Percentiles rank a stretch among this genome's conserved stretches.
phyloP scores from a whole-genome alignment of 768 basidiomycete species.

The Pilatotrama ljubarskyi region DNA sequence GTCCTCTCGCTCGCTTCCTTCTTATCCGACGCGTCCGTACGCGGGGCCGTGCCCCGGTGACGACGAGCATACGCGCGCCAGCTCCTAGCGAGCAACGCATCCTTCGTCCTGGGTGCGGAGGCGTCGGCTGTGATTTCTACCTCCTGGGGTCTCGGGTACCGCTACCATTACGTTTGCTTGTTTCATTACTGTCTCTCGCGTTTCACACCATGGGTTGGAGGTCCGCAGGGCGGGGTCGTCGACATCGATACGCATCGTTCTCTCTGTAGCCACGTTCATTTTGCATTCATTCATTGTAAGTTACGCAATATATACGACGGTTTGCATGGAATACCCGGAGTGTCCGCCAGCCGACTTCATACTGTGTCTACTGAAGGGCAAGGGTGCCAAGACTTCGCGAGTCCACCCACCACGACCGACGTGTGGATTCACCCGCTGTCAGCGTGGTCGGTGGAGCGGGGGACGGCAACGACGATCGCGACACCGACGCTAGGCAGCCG shows the following conservation, averaged over 20 bases:
- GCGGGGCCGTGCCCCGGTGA: conserved; percentile 9
- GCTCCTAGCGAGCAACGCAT: background rate
- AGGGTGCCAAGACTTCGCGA: too few relatives aligned
- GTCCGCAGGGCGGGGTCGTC: background rate
- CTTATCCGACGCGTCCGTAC: conserved; percentile 3
- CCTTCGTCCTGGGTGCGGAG: conserved; percentile 5
- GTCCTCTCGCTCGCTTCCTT: background rate
- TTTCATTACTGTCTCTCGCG: background rate
- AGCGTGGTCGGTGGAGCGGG: too few relatives aligned
- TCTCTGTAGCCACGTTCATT: conserved; percentile 10
- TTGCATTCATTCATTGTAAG: conserved; percentile 5
- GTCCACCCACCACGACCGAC: too few relatives aligned
- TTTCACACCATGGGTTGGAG: background rate
- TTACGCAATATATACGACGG: conserved; percentile 2
- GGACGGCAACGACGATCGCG: too few relatives aligned
- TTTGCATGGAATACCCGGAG: background rate
- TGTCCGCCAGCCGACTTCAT: too few relatives aligned
- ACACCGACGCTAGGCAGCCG: too few relatives aligned
- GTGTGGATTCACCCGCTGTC: too few relatives aligned
- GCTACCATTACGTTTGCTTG: background rate
- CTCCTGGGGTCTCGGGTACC: background rate
- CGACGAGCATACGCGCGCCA: background rate
- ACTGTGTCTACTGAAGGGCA: too few relatives aligned
- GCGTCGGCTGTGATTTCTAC: background rate
- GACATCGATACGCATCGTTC: background rate